These are phyloP conservation scores for Pythium phragmitis DNA, from an alignment of 352 stramenopile species.

Conservation along the genomic window DNA sequence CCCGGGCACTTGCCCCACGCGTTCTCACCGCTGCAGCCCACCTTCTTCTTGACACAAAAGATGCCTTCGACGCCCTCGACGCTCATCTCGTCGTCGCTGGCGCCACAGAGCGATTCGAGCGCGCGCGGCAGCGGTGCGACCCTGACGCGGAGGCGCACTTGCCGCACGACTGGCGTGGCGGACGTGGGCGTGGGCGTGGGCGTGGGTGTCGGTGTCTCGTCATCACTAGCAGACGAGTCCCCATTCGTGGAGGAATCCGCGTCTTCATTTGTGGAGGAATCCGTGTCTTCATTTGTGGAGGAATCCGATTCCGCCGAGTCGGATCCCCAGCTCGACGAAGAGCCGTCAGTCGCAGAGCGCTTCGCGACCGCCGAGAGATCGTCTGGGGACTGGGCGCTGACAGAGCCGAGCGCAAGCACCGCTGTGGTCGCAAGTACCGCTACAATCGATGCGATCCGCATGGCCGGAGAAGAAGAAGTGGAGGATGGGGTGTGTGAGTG, in stretches of 20 bases:
- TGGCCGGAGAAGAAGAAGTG: neutral
- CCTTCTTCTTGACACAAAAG: constrained; percentile 36
- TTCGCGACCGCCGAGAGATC: neutral
- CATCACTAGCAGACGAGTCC: constrained; percentile 4
- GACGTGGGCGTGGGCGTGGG: neutral
- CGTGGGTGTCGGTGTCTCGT: neutral
- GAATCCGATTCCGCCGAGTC: neutral
- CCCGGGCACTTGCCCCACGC: constrained; percentile 34
- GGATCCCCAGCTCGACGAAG: neutral
- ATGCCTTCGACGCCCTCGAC: constrained; percentile 33
- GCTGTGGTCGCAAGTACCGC: constrained; percentile 3
- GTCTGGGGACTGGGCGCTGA: neutral
- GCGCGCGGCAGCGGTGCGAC: neutral
- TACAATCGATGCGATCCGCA: constrained; percentile 2
- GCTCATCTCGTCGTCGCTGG: constrained; percentile 26
- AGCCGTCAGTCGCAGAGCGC: neutral
- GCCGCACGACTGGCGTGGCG: neutral
- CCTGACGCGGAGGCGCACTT: neutral
- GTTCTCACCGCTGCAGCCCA: constrained; percentile 27
- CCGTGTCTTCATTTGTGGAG: neutral
- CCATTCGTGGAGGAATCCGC: neutral
- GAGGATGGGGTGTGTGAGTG: neutral
- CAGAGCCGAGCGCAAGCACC: constrained; percentile 4
- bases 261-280: constrained; percentile 1
- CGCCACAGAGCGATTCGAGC: constrained; percentile 10